These are phyloP conservation scores for Globisporangium recalcitrans DNA, from an alignment of 352 stramenopile species.

Conservation along the genomic window DNA sequence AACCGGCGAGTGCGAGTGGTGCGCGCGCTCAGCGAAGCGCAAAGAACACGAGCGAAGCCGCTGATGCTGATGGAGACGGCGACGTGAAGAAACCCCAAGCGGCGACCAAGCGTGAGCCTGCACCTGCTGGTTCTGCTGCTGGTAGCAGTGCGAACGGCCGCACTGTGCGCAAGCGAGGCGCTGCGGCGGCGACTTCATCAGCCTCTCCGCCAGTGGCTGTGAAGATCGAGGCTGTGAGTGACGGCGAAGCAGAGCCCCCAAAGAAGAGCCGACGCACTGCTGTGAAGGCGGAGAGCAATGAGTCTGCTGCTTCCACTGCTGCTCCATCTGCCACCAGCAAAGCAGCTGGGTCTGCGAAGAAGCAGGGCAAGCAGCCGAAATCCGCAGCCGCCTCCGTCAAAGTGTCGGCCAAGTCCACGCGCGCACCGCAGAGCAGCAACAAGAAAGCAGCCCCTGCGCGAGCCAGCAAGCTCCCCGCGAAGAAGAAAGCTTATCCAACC, in stretches of 20 bases:
- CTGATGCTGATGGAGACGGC: background rate
- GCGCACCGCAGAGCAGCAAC: conserved; percentile 12
- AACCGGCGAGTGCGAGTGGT: background rate
- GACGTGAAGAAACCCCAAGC: background rate
- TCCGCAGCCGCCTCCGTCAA: background rate
- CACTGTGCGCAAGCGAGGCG: conserved; percentile 1
- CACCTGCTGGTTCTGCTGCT: background rate
- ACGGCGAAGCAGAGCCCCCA: background rate
- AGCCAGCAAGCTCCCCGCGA: conserved; percentile 5
- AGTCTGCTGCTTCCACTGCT: background rate
- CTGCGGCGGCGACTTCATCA: background rate
- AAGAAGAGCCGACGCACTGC: conserved; percentile 9
- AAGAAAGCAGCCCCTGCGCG: background rate
- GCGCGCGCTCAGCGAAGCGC: background rate
- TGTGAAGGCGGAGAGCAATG: background rate
- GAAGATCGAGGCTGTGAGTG: background rate
- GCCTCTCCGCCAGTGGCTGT: background rate
- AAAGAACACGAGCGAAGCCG: conserved; percentile 6
- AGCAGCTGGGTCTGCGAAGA: background rate
- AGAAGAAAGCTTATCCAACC: background rate
- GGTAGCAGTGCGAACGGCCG: background rate
- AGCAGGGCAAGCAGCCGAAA: background rate
- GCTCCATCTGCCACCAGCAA: background rate
- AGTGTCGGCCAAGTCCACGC: conserved; percentile 5
- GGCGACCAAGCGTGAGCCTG: background rate